phyloP scores from a whole-genome alignment of 192 early-diverging fungal species.

The Coemansia sp. region DNA sequence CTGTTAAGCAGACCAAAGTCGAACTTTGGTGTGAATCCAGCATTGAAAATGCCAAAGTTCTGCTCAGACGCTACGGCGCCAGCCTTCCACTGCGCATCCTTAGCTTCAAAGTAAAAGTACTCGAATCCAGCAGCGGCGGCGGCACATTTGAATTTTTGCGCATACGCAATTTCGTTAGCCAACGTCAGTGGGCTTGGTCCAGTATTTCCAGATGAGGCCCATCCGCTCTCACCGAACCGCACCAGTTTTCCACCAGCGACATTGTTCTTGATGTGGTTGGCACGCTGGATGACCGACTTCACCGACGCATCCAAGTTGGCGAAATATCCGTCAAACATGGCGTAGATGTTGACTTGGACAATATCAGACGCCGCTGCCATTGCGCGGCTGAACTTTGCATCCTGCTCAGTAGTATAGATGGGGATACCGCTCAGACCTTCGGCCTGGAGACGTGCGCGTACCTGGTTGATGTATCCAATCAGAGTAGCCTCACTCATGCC shows the following conservation, averaged over 20 bases:
- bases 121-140: conserved; percentile 21
- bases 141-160: conserved; percentile 43
- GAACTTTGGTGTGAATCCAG: conserved; percentile 33
- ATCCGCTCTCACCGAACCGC: conserved; percentile 47
- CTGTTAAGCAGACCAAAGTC: conserved; percentile 26
- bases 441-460: conserved; percentile 37
- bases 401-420: conserved; percentile 49
- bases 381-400: conserved; percentile 33
- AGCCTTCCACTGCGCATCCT: conserved; percentile 52
- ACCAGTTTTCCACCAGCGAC: conserved; percentile 43
- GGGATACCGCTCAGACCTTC: conserved; percentile 52
- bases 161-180: conserved; percentile 34
- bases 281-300: conserved; percentile 43
- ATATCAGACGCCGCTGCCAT: conserved; percentile 39
- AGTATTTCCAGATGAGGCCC: conserved; percentile 45
- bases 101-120: conserved; percentile 59
- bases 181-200: conserved; percentile 40
- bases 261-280: conserved; percentile 27
- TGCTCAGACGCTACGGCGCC: conserved; percentile 28
- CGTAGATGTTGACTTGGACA: conserved; percentile 54
- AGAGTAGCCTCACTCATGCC: conserved; percentile 43
- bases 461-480: conserved; percentile 49
- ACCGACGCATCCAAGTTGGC: conserved; percentile 36
- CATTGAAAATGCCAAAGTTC: conserved; percentile 48
- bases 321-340: conserved; percentile 44